Evolutionary conservation across 495 filamentous ascomycete species (phyloP).

Genomic region (Hyaloscypha variabilis): DNA sequence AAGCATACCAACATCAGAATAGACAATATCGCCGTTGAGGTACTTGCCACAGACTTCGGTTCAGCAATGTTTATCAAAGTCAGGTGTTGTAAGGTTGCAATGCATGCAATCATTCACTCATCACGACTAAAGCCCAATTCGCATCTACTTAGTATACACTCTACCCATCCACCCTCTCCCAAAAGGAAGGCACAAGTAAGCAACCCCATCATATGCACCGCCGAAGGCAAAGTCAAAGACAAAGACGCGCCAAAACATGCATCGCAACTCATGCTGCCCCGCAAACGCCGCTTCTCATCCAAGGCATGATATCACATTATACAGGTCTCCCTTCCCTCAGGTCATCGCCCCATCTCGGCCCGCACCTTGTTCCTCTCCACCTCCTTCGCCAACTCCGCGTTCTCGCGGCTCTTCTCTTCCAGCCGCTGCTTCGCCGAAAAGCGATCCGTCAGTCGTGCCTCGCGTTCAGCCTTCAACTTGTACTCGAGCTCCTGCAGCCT

Average conservation of each 20-base stretch:
- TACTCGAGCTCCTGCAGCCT: conserved; percentile 84
- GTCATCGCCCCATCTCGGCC: conserved; percentile 16
- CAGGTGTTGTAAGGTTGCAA: no score
- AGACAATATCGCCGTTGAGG: no score
- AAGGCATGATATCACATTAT: not conserved
- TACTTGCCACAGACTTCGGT: no score
- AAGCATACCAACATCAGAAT: no score
- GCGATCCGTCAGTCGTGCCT: conserved; percentile 83
- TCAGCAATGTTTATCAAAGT: no score
- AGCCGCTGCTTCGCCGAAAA: conserved; percentile 81
- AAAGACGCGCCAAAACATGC: not conserved
- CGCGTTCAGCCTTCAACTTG: conserved; percentile 85
- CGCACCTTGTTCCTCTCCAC: conserved; percentile 63
- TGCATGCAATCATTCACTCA: no score
- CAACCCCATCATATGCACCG: no score
- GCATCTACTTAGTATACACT: no score
- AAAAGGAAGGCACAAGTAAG: no score
- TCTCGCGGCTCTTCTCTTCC: conserved; percentile 80
- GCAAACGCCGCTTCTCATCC: not conserved
- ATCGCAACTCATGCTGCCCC: not conserved
- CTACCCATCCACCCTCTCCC: no score
- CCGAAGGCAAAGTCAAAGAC: not conserved
- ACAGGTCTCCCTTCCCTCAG: not conserved
- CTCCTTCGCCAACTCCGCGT: conserved; percentile 68
- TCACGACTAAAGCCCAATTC: no score